Evolutionary conservation across 2,329 filamentous ascomycete genomes (phyloP).

Genomic region (Ophidiomyces ophidiicola): DNA sequence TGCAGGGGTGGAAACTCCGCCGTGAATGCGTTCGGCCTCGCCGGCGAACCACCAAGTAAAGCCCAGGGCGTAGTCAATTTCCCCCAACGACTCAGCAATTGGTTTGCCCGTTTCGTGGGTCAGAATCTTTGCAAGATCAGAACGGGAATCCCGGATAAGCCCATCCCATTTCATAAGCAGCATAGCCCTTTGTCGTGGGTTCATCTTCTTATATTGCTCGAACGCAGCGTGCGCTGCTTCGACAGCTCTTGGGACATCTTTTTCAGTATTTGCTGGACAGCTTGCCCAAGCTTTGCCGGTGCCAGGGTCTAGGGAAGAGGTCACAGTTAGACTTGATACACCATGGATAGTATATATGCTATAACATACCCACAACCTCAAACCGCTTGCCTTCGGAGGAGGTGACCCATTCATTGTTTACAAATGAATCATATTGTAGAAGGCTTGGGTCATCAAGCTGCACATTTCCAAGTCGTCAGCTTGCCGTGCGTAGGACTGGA

Average conservation of each 20-base stretch:
- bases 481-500: not conserved
- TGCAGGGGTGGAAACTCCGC: slow-evolving; percentile 60
- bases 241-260: slow-evolving; percentile 51
- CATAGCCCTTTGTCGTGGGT: slow-evolving; percentile 49
- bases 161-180: slow-evolving; percentile 54
- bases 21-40: slow-evolving; percentile 61
- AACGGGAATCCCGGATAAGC: slow-evolving; percentile 49
- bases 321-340: slow-evolving; percentile 5
- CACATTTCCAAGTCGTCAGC: not conserved
- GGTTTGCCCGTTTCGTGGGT: slow-evolving; percentile 89
- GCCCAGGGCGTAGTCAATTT: slow-evolving; percentile 59
- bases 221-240: slow-evolving; percentile 50
- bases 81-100: slow-evolving; percentile 58
- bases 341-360: not conserved
- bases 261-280: slow-evolving; percentile 39
- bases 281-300: slow-evolving; percentile 40
- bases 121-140: slow-evolving; percentile 68
- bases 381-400: slow-evolving; percentile 40
- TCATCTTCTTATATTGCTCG: slow-evolving; percentile 46
- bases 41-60: slow-evolving; percentile 76
- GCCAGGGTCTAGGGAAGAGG: slow-evolving; percentile 36
- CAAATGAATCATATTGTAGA: slow-evolving; percentile 39
- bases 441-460: slow-evolving; percentile 39
- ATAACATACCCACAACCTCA: slow-evolving; percentile 34
- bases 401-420: slow-evolving; percentile 39